Base-by-base conservation (phyloP, 2,329 filamentous ascomycete species). In the Ceratocystis alfenasii region DNA sequence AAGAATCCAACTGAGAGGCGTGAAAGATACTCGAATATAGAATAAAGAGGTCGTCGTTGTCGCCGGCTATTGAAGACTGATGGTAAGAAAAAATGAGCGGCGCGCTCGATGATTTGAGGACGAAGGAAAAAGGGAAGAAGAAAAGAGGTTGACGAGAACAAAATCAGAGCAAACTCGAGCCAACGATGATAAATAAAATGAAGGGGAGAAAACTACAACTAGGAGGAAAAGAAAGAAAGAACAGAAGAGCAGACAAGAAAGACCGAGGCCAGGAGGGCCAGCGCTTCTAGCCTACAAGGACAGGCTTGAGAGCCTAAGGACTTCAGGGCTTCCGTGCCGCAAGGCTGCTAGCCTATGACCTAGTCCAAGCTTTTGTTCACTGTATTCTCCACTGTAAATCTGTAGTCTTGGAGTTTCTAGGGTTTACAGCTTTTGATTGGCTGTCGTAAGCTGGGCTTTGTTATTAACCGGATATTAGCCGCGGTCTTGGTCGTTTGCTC, bases 11-110 rank as follows among this genome's bases (percentile, higher is more conserved):
- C 25, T 15, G 25, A n/a, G n/a, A 12, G 22, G 15, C 25, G 55
- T 33, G 55, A 59, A 59, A 36, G 55, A 59, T 59, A 36, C 55
- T 36, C 28, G 55, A 36, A 36, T 36, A 59, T n/a, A n/a, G 30
- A 59, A 59, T 59, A 59, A 59, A 59, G 55, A 59, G n/a, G 28
- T 59, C 55, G 28, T 59, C 55, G 25, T 33, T 28, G 15, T 30
- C 28, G 55, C 6, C 30, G 28, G 55, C 36, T 36, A 36, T 59
- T 30, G 25, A 33, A 33, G 25, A 17, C 25, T 59, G 7, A 30
- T 33, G 7, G 55, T 36, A 36, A 36, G 25, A 20, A 33, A 30
- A 36, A 36, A 20, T 8, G n/a, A 36, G n/a, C 48, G 48, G 48
- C 48, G 48, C 48, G 22, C 48, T 53, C 30, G 55, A 36, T 36